Evolutionary conservation across 179 eudicot genomes (phyloP).

Genomic region (Spergularia azorica): DNA sequence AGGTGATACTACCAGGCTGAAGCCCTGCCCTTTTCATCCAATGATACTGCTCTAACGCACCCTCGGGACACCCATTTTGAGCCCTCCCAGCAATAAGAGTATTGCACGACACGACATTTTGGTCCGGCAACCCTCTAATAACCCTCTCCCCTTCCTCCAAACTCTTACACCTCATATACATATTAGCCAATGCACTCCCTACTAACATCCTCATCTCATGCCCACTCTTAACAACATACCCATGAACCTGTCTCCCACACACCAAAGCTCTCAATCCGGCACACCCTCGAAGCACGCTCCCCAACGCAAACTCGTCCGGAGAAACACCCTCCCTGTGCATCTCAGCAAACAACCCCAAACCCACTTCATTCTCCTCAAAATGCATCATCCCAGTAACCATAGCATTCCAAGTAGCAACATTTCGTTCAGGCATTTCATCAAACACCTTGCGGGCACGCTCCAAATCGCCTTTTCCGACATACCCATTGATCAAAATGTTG

Average conservation of each 20-base stretch:
- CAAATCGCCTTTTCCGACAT: constrained; percentile 53
- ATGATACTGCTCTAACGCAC: constrained; percentile 63
- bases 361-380: constrained; percentile 60
- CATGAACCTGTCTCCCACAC: constrained; percentile 68
- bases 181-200: constrained; percentile 75
- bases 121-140: constrained; percentile 53
- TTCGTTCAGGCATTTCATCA: constrained; percentile 66
- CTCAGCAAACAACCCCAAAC: constrained; percentile 50
- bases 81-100: constrained; percentile 78
- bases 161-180: constrained; percentile 80
- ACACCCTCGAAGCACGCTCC: constrained; percentile 78
- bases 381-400: constrained; percentile 66
- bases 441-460: constrained; percentile 57
- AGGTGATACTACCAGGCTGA: constrained; percentile 69
- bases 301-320: constrained; percentile 67
- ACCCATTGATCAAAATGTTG: constrained; percentile 77
- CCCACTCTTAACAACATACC: constrained; percentile 56
- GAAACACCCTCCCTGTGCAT: constrained; percentile 61
- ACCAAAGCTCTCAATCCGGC: constrained; percentile 63
- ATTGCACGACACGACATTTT: constrained; percentile 57
- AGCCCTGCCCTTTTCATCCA: constrained; percentile 67
- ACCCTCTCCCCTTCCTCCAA: constrained; percentile 65
- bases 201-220: constrained; percentile 50
- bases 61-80: constrained; percentile 66
- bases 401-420: constrained; percentile 86